Conservation (phyloP, 2,329 filamentous ascomycete genomes). For the Fusarium sororula region DNA sequence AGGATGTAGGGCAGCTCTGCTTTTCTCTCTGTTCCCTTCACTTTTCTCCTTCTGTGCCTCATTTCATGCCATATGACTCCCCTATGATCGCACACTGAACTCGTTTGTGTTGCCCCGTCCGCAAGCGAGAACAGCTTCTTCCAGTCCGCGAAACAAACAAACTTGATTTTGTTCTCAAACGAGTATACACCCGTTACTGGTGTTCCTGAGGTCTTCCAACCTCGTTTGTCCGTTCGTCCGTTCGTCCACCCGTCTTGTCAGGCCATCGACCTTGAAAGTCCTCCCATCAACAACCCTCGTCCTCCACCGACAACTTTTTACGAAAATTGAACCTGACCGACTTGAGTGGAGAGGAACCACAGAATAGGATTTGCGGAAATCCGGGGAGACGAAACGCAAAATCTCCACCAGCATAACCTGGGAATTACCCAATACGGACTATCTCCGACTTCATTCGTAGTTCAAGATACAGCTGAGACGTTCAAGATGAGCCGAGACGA, state of each 20-base stretch:
- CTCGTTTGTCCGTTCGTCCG: background rate
- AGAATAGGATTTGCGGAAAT: constrained; percentile 14
- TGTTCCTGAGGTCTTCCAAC: background rate
- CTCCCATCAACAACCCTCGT: background rate
- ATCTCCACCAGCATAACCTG: background rate
- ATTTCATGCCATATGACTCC: background rate
- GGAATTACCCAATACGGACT: constrained; percentile 21
- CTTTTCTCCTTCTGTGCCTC: background rate
- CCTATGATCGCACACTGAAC: background rate
- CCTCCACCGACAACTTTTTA: background rate
- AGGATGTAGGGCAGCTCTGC: background rate
- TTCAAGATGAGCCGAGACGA: constrained; percentile 24
- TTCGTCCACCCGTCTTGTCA: background rate
- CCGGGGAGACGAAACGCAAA: constrained; percentile 1
- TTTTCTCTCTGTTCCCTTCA: background rate
- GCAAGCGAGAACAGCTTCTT: background rate
- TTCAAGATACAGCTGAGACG: background rate
- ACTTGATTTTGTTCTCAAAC: background rate
- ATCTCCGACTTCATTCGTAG: background rate
- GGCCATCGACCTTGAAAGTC: background rate
- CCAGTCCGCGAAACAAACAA: background rate
- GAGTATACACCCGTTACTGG: too few relatives aligned
- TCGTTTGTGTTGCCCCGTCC: background rate
- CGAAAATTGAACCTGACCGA: background rate
- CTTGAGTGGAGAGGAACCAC: constrained; percentile 5